Evolutionary conservation across 2,329 filamentous ascomycete species (phyloP).

Genomic region (Metarhizium rileyi): DNA sequence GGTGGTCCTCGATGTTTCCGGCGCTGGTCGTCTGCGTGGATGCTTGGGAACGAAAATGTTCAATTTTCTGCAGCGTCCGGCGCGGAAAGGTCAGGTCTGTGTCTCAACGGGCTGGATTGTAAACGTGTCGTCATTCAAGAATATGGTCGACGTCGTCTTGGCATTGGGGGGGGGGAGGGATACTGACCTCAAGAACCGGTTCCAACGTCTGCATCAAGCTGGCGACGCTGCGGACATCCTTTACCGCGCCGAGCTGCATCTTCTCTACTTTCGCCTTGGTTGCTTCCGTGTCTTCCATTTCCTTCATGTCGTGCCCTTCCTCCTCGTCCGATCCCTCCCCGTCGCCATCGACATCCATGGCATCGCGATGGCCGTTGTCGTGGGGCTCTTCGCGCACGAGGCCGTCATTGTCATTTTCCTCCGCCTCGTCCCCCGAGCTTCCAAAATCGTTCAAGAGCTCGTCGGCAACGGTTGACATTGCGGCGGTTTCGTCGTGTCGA

Average conservation of each 20-base stretch:
- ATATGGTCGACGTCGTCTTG: constrained; percentile 13
- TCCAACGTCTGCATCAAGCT: constrained; percentile 72
- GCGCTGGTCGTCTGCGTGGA: constrained; percentile 55
- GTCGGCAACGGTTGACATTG: constrained; percentile 84
- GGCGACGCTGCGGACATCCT: constrained; percentile 72
- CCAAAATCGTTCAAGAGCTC: constrained; percentile 72
- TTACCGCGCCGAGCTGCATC: constrained; percentile 64
- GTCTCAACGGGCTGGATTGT: constrained; percentile 46
- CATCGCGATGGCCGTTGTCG: constrained; percentile 27
- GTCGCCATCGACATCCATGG: constrained; percentile 51
- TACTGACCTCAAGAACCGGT: constrained; percentile 71
- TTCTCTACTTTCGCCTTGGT: constrained; percentile 73
- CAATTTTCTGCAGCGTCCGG: constrained; percentile 61
- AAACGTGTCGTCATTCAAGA: constrained; percentile 39
- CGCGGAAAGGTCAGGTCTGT: constrained; percentile 59
- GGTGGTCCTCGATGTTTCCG: constrained; percentile 83
- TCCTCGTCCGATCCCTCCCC: constrained; percentile 36
- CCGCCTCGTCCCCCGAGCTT: constrained; percentile 62
- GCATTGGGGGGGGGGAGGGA: constrained; percentile 12
- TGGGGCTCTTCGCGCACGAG: constrained; percentile 31
- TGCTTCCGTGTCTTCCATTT: constrained; percentile 55
- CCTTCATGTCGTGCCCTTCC: constrained; percentile 41
- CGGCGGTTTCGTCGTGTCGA: constrained; percentile 15
- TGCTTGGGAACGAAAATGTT: constrained; percentile 61
- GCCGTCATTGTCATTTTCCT: constrained; percentile 46